phyloP scores from a whole-genome alignment of 176 grass and related monocot species.

The Echinochloa phyllopogon region DNA sequence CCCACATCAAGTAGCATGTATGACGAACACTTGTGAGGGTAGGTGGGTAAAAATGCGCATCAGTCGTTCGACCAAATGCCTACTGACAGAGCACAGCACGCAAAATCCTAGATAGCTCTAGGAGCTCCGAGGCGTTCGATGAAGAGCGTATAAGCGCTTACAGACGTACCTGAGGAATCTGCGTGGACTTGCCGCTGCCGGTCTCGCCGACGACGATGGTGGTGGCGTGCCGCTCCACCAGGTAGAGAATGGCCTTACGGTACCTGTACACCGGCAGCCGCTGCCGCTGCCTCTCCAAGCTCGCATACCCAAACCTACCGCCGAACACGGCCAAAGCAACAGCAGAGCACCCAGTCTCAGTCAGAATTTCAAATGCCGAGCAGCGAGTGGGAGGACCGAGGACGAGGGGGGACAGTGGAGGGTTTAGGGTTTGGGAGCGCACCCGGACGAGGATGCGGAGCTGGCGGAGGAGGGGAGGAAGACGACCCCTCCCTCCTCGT shows the following conservation, averaged over 20 bases:
- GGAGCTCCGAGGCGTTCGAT: not conserved
- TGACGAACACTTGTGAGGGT: not conserved
- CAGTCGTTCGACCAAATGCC: conserved; percentile 47
- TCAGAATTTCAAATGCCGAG: not conserved
- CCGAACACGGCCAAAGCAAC: not conserved
- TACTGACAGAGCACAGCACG: not conserved
- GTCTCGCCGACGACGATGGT: conserved; percentile 94
- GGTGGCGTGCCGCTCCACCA: conserved; percentile 85
- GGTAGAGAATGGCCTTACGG: conserved; percentile 82
- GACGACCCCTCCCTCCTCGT: conserved; percentile 87
- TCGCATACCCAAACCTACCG: conserved; percentile 62
- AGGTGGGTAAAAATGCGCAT: not conserved
- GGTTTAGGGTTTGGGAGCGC: conserved; percentile 51
- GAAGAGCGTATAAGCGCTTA: not conserved
- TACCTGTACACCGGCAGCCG: conserved; percentile 87
- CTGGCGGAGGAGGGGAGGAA: conserved; percentile 51
- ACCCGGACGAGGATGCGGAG: conserved; percentile 76
- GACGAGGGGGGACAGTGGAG: not conserved
- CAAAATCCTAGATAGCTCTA: not conserved
- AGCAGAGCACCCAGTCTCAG: not conserved
- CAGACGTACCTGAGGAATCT: conserved; percentile 81
- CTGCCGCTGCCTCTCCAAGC: conserved; percentile 83
- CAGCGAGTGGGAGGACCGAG: not conserved
- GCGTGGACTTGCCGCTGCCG: conserved; percentile 90
- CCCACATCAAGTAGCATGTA: not conserved